Evolutionary conservation across 148 eudicot species (phyloP).

Genomic region (Cornus controversa): DNA sequence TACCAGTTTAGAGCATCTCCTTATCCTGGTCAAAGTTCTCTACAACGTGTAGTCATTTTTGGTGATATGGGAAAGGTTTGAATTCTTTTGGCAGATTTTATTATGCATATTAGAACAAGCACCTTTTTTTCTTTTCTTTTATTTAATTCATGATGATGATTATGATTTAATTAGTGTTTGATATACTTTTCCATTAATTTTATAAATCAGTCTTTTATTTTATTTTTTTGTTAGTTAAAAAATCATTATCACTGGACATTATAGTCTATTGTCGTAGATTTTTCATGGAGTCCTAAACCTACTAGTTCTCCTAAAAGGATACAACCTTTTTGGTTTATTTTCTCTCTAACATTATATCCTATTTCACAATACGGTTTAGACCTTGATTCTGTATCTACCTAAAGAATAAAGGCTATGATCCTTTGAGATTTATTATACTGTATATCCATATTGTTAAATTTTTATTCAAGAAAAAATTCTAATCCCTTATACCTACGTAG

Average conservation of each 20-base stretch:
- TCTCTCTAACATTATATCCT: not conserved
- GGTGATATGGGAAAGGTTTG: slow-evolving; percentile 94
- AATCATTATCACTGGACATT: too few relatives aligned
- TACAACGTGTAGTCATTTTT: slow-evolving; percentile 65
- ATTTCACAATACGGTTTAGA: not conserved
- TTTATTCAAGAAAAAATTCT: not conserved
- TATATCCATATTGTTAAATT: not conserved
- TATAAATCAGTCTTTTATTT: too few relatives aligned
- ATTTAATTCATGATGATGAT: not conserved
- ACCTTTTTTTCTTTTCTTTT: not conserved
- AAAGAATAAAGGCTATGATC: not conserved
- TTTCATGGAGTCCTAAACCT: too few relatives aligned
- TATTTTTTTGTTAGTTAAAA: too few relatives aligned
- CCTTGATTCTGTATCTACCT: not conserved
- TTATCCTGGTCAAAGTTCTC: slow-evolving; percentile 76
- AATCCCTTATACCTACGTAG: not conserved
- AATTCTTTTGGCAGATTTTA: not conserved
- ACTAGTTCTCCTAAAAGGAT: too few relatives aligned
- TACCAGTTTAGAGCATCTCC: slow-evolving; percentile 74
- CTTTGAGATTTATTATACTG: not conserved
- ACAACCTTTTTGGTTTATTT: too few relatives aligned
- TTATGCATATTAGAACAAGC: not conserved
- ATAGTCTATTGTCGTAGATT: too few relatives aligned
- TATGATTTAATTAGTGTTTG: not conserved
- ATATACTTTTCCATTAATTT: too few relatives aligned